Conservation (phyloP, 2,329 filamentous ascomycete genomes). For the Ceratocystiopsis minuta region DNA sequence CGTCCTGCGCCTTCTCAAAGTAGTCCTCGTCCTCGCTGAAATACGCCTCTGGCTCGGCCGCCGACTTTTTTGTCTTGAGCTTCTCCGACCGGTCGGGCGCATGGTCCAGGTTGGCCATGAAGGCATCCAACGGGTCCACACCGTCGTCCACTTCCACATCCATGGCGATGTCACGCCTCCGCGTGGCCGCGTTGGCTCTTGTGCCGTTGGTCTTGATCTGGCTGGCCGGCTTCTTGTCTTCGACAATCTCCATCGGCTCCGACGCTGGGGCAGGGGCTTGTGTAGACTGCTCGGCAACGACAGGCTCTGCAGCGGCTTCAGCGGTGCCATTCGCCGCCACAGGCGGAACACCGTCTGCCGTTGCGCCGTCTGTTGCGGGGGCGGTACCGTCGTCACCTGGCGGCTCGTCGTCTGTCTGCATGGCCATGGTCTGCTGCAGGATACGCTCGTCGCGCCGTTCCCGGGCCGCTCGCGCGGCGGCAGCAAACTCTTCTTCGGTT, state of each 20-base stretch:
- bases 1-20: slow-evolving; percentile 30
- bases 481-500: slow-evolving; percentile 74
- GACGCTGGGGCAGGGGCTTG: slow-evolving; percentile 5
- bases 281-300: slow-evolving; percentile 1
- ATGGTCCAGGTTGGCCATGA: slow-evolving; percentile 56
- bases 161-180: slow-evolving; percentile 28
- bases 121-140: slow-evolving; percentile 85
- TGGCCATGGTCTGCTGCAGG: slow-evolving; percentile 29
- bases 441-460: slow-evolving; percentile 61
- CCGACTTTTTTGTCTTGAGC: slow-evolving; percentile 29
- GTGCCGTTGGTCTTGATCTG: neutral
- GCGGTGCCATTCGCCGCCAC: neutral
- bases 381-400: neutral
- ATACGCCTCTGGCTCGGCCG: slow-evolving; percentile 58
- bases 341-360: no score
- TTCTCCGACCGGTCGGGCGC: slow-evolving; percentile 28
- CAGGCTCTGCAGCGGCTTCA: slow-evolving; percentile 10
- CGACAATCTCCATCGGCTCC: slow-evolving; percentile 33
- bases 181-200: neutral
- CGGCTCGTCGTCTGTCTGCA: slow-evolving; percentile 20
- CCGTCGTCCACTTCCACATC: slow-evolving; percentile 48
- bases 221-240: slow-evolving; percentile 12
- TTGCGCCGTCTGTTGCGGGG: no score
- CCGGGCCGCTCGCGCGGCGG: slow-evolving; percentile 67
- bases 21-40: slow-evolving; percentile 78